Percentiles rank a stretch among this genome's conserved stretches.
These are phyloP conservation scores for Pseudocercospora fuligena DNA, from an alignment of 2,329 filamentous ascomycete genomes.

Conservation along the genomic window DNA sequence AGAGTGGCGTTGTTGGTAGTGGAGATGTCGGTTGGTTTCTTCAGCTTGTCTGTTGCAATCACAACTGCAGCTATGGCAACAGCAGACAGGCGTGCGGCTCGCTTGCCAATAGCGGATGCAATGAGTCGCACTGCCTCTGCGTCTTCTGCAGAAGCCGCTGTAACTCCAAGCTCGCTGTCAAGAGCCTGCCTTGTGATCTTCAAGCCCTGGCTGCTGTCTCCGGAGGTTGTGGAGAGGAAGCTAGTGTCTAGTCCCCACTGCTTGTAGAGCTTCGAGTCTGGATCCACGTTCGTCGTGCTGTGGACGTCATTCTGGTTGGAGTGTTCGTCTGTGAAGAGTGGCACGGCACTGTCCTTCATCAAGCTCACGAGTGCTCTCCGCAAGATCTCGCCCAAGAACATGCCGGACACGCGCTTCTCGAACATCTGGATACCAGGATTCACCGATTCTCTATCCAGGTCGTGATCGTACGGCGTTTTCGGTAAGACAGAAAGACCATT, in stretches of 20 bases:
- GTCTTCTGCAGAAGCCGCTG: constrained; percentile 78
- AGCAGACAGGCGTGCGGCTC: constrained; percentile 84
- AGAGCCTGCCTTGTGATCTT: constrained; percentile 77
- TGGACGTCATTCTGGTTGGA: constrained; percentile 69
- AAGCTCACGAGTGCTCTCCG: constrained; percentile 76
- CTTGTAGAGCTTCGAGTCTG: constrained; percentile 70
- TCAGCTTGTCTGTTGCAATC: constrained; percentile 76
- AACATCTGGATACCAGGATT: constrained; percentile 99
- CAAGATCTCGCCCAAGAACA: constrained; percentile 96
- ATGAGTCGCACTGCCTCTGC: constrained; percentile 86
- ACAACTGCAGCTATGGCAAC: constrained; percentile 86
- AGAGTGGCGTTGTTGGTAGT: constrained; percentile 35
- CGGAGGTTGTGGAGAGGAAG: constrained; percentile 84
- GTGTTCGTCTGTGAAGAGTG: constrained; percentile 77
- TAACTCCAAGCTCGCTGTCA: constrained; percentile 75
- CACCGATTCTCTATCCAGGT: constrained; percentile 77
- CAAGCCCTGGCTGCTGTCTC: constrained; percentile 74
- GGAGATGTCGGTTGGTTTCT: constrained; percentile 42
- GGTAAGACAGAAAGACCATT: constrained; percentile 89
- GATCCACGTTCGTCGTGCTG: constrained; percentile 71
- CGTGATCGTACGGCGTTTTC: constrained; percentile 78
- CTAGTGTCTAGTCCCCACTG: constrained; percentile 91
- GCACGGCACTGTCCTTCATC: constrained; percentile 67
- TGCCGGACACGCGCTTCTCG: constrained; percentile 96
- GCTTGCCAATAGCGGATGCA: constrained; percentile 80